Base-by-base conservation (phyloP, 352 stramenopile genomes). In the Phytophthora sansomeana region DNA sequence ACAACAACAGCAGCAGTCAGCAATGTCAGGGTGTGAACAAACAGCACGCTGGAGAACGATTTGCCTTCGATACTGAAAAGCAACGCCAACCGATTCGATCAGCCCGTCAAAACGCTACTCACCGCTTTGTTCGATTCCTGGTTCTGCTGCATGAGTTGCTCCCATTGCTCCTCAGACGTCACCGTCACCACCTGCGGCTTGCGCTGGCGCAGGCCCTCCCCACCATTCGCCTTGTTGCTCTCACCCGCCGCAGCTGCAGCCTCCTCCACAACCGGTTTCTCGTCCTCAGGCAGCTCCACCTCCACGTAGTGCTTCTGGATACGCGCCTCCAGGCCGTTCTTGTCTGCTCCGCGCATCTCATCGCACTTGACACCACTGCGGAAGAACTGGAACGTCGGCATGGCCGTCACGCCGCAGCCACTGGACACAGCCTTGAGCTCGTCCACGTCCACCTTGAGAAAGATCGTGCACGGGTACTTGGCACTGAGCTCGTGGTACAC, bases 341-440 rank as follows among this genome's bases (percentile, higher is more conserved):
- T 83, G 66, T 97, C 83, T 9, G 95, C 95, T 8, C 95, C 95
- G 6, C 81, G 78, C 47, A 98, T 66, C 69, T 98, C 90, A 55
- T 97, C 89, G 29, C 94, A 89, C 74, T 95, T 97, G 29, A 69
- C 78, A 42, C 91, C 91, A 49, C 86, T 87, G 68, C 96, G 95
- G 72, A 90, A 98, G 67, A 98, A 94, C 59, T 98, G 91, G 75
- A 98, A 98, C n/a, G 96, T 98, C 6, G 96, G 96, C 93, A 98
- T 98, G 36, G 92, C 89, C 11, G 69, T 81, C 69, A 98, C 91
- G 24, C 86, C 91, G 67, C 84, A 93, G 9, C 61, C 63, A 26
- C 69, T 39, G 11, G 58, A 64, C 43, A 74, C 38, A 11, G 81
- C 50, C 67, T 88, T 84, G 36, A 93, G 74, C 55, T 95, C 89